Evolutionary conservation across 345 rosid species (phyloP).

Genomic region (Nasturtium officinale): DNA sequence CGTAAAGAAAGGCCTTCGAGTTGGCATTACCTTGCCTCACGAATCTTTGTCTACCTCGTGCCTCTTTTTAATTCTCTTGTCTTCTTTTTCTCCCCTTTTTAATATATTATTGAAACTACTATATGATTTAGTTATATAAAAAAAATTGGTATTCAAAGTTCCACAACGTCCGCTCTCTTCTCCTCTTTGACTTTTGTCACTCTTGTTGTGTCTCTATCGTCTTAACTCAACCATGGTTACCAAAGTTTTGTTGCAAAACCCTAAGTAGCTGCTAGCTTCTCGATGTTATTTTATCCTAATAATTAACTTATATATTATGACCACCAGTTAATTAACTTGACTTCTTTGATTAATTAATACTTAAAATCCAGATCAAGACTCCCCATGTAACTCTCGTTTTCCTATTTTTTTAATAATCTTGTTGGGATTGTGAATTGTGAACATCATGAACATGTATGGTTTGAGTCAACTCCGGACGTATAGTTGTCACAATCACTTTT

Average conservation of each 20-base stretch:
- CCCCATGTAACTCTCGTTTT: slow-evolving; percentile 32
- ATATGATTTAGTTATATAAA: too few species aligned
- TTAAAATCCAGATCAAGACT: slow-evolving; percentile 22
- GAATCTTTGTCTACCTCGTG: slow-evolving; percentile 91
- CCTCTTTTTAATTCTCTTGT: slow-evolving; percentile 46
- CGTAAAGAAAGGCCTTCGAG: slow-evolving; percentile 47
- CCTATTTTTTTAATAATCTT: slow-evolving; percentile 25
- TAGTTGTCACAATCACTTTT: slow-evolving; percentile 40
- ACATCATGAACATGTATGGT: slow-evolving; percentile 42
- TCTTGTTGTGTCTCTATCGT: slow-evolving; percentile 34
- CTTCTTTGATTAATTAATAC: slow-evolving; percentile 20
- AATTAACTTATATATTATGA: slow-evolving; percentile 12
- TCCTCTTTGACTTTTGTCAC: slow-evolving; percentile 39
- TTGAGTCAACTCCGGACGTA: slow-evolving; percentile 46
- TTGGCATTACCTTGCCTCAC: slow-evolving; percentile 73
- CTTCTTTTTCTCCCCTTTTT: background rate
- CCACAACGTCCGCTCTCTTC: slow-evolving; percentile 46
- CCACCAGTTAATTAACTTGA: slow-evolving; percentile 18
- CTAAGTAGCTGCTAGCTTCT: slow-evolving; percentile 3
- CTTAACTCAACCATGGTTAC: slow-evolving; percentile 40
- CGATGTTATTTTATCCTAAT: background rate
- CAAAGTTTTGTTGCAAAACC: slow-evolving; percentile 12
- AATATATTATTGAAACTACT: background rate
- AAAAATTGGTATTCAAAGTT: slow-evolving; percentile 20
- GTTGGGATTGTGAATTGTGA: slow-evolving; percentile 43